phyloP scores from a whole-genome alignment of 2,329 filamentous ascomycete genomes.

The Monilinia laxa region DNA sequence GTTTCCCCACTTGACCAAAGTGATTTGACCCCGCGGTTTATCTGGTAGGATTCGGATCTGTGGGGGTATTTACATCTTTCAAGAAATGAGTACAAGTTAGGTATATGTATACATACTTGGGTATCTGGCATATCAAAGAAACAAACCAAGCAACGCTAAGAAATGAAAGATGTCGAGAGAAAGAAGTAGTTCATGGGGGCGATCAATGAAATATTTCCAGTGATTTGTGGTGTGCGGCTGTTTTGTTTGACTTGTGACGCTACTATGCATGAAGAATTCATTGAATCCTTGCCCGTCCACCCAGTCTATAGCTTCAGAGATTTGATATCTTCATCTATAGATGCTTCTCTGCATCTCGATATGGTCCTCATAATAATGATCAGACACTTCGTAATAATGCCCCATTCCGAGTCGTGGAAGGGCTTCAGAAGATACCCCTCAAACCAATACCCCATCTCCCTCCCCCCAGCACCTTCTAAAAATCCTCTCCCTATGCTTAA shows the following conservation, averaged over 20 bases:
- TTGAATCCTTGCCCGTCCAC: background rate
- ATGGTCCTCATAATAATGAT: background rate
- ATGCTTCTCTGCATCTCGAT: too few species aligned
- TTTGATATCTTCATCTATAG: too few species aligned
- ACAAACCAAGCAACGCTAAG: too few species aligned
- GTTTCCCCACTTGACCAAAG: too few species aligned
- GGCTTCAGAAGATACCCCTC: background rate
- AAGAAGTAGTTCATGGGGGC: background rate
- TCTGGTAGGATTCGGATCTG: too few species aligned
- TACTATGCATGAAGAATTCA: background rate
- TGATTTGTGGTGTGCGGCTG: background rate
- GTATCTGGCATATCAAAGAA: too few species aligned
- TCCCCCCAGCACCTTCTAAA: slow-evolving; percentile 42
- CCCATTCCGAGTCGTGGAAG: background rate
- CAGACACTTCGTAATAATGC: background rate
- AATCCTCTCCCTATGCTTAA: slow-evolving; percentile 62
- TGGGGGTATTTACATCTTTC: too few species aligned
- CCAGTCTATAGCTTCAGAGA: background rate
- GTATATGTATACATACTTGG: too few species aligned
- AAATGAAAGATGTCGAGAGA: background rate
- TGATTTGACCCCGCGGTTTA: too few species aligned
- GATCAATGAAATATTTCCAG: background rate
- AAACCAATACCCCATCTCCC: slow-evolving; percentile 45
- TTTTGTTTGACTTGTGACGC: background rate
- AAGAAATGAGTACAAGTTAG: too few species aligned